Base-by-base conservation (phyloP, 495 filamentous ascomycete genomes). In the Penicillium pancosmium region DNA sequence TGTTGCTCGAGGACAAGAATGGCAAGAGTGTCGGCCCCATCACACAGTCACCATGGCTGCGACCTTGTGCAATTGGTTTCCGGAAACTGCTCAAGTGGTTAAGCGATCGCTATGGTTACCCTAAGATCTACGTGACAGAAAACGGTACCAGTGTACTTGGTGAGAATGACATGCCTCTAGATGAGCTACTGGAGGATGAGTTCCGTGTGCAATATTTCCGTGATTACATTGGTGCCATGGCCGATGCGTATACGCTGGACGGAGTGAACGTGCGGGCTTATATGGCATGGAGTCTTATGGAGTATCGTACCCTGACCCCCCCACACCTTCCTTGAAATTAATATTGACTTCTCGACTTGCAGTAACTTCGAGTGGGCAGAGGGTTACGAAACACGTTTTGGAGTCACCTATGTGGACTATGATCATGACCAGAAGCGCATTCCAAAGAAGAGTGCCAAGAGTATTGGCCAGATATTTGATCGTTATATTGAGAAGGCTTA, bases 331-430 rank as follows among this genome's bases (percentile, higher is more conserved):
- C 50, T 50, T 35, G 10, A 10, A 44, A 7, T 2, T 10, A 36
- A 36, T 34, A 15, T 62, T 69, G 49, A 75, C 34, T 43, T 41
- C 15, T 53, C 15, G 35, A 27, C 51, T 54, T 44, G 16, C 36
- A 82, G 80, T 58, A 83, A 83, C 67, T 83, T 82, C 44, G 80
- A 83, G 52, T 83, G 80, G 81, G 88, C 89, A 50, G 89, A 92
- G 64, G 88, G 89, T n/a, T 91, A 91, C 70, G 86, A 90, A 73
- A 90, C 89, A n/a, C 80, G 88, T 21, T 92, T 92, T 64, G 88
- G 89, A 40, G 87, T 91, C 47, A 91, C 88, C 6, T 91, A 79
- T 69, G 88, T 92, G 40, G 88, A 91, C 74, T 91, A 92, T 63
- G 78, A 81, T 61, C 84, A 89, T 54, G 84, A 83, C 33, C 88